These are phyloP conservation scores for Chrysoporthe puriensis DNA, from an alignment of 2,329 filamentous ascomycete species.

Conservation along the genomic window DNA sequence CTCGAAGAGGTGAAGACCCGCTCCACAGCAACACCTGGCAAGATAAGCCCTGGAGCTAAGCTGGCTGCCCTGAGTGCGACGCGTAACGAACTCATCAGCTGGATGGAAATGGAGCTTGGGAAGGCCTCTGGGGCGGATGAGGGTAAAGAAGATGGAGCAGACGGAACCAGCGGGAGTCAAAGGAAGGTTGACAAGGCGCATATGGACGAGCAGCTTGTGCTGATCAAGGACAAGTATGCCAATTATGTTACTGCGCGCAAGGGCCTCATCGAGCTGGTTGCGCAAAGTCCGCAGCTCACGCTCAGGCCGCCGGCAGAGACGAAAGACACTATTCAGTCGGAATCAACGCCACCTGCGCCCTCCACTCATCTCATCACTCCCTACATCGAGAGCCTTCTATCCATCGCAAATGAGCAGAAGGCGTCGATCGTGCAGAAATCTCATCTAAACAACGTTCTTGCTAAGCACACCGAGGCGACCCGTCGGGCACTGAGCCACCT, in stretches of 20 bases:
- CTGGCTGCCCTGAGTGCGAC: constrained; percentile 59
- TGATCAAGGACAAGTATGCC: constrained; percentile 58
- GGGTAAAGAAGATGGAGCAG: constrained; percentile 31
- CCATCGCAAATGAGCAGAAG: constrained; percentile 60
- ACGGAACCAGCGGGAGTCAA: constrained; percentile 19
- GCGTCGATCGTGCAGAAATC: constrained; percentile 61
- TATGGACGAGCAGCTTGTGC: constrained; percentile 46
- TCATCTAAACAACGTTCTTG: constrained; percentile 54
- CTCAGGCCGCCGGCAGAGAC: constrained; percentile 31
- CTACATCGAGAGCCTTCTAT: constrained; percentile 58
- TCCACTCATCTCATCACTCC: constrained; percentile 55
- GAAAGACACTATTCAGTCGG: neutral
- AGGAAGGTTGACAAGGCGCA: constrained; percentile 31
- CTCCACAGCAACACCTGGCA: constrained; percentile 41
- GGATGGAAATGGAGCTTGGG: constrained; percentile 66
- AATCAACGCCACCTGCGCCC: constrained; percentile 29
- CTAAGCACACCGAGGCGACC: constrained; percentile 55
- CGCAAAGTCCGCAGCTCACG: constrained; percentile 38
- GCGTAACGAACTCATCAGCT: constrained; percentile 63
- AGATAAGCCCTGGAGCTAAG: constrained; percentile 44
- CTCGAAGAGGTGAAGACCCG: constrained; percentile 52
- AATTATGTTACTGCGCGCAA: constrained; percentile 56
- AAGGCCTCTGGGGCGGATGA: constrained; percentile 47
- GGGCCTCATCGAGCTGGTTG: constrained; percentile 48
- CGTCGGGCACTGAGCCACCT: constrained; percentile 56